Evolutionary conservation across 371 early-diverging fungal genomes (phyloP).

Genomic region (Sporodiniella umbellata): DNA sequence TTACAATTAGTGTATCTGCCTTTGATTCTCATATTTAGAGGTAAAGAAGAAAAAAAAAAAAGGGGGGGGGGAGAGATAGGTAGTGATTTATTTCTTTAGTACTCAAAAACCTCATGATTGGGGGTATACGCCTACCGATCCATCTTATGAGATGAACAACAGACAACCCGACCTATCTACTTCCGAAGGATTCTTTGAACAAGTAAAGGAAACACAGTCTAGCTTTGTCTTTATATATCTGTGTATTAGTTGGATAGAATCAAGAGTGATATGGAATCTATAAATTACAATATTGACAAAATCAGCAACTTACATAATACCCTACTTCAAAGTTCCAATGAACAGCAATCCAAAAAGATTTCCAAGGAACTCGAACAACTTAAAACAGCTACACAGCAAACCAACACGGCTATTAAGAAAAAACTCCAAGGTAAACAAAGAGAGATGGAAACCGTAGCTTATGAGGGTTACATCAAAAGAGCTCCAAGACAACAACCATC

Average conservation of each 20-base stretch:
- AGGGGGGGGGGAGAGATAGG: too few relatives aligned
- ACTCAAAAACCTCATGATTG: conserved; percentile 4
- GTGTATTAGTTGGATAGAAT: conserved; percentile 26
- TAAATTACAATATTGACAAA: conserved; percentile 33
- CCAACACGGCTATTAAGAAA: conserved; percentile 26
- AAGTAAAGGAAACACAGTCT: neutral
- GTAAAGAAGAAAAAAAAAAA: too few relatives aligned
- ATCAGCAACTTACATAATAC: conserved; percentile 33
- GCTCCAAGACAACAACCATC: conserved; percentile 23
- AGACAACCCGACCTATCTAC: neutral
- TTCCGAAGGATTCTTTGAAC: neutral
- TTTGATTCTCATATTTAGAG: too few relatives aligned
- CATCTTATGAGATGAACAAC: conserved; percentile 11
- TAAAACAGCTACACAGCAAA: conserved; percentile 26
- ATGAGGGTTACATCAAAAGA: conserved; percentile 6
- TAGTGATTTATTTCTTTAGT: neutral
- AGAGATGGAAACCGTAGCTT: neutral
- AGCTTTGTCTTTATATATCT: neutral
- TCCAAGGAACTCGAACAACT: conserved; percentile 27
- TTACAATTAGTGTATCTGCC: too few relatives aligned
- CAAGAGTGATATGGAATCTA: conserved; percentile 20
- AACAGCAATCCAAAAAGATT: conserved; percentile 30
- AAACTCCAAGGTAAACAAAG: conserved; percentile 24
- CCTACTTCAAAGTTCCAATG: conserved; percentile 35
- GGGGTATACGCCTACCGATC: conserved; percentile 10